A percentile compares a stretch with the other conserved stretches of the same genome.
Evolutionary conservation across 768 basidiomycete species (phyloP).

Genomic region (Terana coerulea): DNA sequence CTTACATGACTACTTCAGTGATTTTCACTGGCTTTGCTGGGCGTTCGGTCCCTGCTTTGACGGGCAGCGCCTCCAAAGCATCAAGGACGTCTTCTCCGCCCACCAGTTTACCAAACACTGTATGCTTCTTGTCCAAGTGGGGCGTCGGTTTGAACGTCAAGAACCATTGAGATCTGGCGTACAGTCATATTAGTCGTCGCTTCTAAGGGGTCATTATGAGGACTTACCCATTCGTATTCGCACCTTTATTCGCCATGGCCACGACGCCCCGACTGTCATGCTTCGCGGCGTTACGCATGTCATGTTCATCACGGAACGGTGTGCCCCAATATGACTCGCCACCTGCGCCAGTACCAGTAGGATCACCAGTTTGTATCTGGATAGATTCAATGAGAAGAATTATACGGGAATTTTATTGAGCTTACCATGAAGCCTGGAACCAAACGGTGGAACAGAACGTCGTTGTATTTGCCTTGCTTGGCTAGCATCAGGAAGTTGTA

Average conservation of each 20-base stretch:
- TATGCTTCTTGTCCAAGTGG: conserved; percentile 90
- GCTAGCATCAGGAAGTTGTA: conserved; percentile 98
- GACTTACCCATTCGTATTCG: conserved; percentile 78
- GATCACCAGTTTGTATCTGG: conserved; percentile 97
- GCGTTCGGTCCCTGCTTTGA: conserved; percentile 82
- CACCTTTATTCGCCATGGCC: conserved; percentile 95
- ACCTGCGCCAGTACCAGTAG: conserved; percentile 91
- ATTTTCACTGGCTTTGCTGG: conserved; percentile 85
- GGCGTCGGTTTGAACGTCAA: conserved; percentile 81
- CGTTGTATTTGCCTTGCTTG: conserved; percentile 83
- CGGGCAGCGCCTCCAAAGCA: conserved; percentile 74
- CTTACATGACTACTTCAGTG: conserved; percentile 82
- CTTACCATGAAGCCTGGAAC: conserved; percentile 93
- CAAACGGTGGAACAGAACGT: conserved; percentile 86
- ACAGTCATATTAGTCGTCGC: not conserved
- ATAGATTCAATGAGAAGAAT: not conserved
- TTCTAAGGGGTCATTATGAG: conserved; percentile 2
- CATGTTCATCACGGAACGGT: conserved; percentile 93
- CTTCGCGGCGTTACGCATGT: conserved; percentile 82
- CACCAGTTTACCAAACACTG: conserved; percentile 95
- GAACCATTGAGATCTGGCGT: conserved; percentile 83
- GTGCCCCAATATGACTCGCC: conserved; percentile 94
- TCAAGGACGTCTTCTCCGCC: conserved; percentile 91
- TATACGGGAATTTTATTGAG: not conserved
- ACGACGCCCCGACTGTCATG: conserved; percentile 82